These are phyloP conservation scores for Brassica balearica DNA, from an alignment of 441 rosid genomes.

Conservation along the genomic window DNA sequence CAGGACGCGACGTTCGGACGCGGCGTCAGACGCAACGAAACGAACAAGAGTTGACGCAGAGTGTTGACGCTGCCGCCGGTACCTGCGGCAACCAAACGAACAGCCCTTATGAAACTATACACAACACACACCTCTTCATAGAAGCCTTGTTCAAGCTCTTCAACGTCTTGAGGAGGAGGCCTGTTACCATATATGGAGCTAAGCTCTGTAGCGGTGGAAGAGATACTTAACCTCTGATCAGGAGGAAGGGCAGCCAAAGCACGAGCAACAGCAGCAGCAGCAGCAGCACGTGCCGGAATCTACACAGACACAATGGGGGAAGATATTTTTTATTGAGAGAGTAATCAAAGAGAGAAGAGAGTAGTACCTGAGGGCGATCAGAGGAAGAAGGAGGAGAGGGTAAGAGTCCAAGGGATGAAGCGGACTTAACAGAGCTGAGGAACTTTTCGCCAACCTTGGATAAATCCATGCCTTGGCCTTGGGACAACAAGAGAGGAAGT, in stretches of 20 bases:
- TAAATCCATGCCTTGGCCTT: slow-evolving; percentile 87
- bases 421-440: slow-evolving; percentile 91
- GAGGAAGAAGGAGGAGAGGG: slow-evolving; percentile 57
- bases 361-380: slow-evolving; percentile 86
- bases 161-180: slow-evolving; percentile 58
- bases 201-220: slow-evolving; percentile 79
- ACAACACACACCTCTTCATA: slow-evolving; percentile 70
- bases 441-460: slow-evolving; percentile 92
- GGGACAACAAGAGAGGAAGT: slow-evolving; percentile 53
- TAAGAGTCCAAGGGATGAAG: slow-evolving; percentile 82
- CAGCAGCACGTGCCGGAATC: too few species aligned
- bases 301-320: not conserved
- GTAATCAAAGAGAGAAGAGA: not conserved
- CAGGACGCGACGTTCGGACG: too few species aligned
- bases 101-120: too few species aligned
- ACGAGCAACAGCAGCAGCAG: not conserved
- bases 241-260: slow-evolving; percentile 77
- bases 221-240: slow-evolving; percentile 72
- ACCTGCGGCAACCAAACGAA: too few species aligned
- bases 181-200: slow-evolving; percentile 79
- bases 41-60: slow-evolving; percentile 38
- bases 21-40: slow-evolving; percentile 25
- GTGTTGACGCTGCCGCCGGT: too few species aligned
- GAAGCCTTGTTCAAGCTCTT: slow-evolving; percentile 83
- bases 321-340: too few species aligned